phyloP scores from a whole-genome alignment of 1,139 yeast species.

The Chernovozyma aurita region DNA sequence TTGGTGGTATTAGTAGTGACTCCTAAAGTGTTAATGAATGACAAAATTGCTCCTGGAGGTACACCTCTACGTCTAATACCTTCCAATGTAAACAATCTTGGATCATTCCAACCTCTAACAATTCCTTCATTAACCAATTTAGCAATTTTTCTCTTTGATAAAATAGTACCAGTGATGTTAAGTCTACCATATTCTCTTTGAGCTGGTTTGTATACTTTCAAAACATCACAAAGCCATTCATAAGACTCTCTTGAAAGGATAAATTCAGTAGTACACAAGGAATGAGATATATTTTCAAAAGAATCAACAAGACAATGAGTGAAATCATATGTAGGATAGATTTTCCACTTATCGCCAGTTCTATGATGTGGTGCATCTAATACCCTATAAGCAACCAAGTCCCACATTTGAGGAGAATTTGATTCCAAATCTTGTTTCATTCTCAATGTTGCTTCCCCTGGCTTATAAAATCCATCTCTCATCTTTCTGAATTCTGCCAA shows the following conservation, averaged over 20 bases:
- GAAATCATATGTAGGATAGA: constrained; percentile 97
- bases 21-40: constrained; percentile 91
- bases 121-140: constrained; percentile 74
- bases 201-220: constrained; percentile 95
- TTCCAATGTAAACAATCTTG: constrained; percentile 90
- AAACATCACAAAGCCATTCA: constrained; percentile 97
- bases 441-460: constrained; percentile 91
- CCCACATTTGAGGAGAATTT: constrained; percentile 99
- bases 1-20: constrained; percentile 92
- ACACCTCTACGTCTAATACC: constrained; percentile 96
- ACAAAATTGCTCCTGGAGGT: constrained; percentile 97
- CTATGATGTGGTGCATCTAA: constrained; percentile 90
- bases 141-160: constrained; percentile 94
- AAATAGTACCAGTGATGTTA: constrained; percentile 88
- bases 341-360: constrained; percentile 95
- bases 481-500: constrained; percentile 79
- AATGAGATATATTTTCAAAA: constrained; percentile 91
- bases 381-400: constrained; percentile 96
- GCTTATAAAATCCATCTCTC: constrained; percentile 83
- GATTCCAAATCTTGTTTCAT: constrained; percentile 94
- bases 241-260: constrained; percentile 88
- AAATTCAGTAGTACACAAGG: constrained; percentile 94
- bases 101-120: constrained; percentile 99
- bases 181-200: constrained; percentile 98
- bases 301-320: constrained; percentile 99